Base-by-base conservation (phyloP, 768 basidiomycete genomes). In the Xerocomus brunneocitrinus region DNA sequence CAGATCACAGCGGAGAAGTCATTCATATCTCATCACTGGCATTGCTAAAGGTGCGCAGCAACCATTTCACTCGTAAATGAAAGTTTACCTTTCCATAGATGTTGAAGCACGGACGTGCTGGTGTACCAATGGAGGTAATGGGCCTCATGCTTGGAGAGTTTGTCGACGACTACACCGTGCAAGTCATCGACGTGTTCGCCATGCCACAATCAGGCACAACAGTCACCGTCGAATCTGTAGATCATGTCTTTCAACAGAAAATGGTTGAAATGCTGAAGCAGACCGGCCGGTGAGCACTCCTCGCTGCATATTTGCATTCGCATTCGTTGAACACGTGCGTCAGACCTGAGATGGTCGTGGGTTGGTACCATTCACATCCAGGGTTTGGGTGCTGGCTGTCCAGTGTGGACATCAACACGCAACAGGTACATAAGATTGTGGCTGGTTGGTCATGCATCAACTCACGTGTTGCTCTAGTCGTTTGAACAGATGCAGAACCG, bases 251-350 rank as follows among this genome's bases (percentile, higher is more conserved):
- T 73, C 97, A 99, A 71, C 86, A 85, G 4, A 98, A 87, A 73
- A 98, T 98, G 97, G 75, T 97, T 47, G 97, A 98, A 51, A 98
- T 98, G 95, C 72, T 99, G 63, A 98, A 99, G 73, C 97, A 98
- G 76, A 99, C 97, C 0, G 97, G 97, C 57, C 76, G 95, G 93
- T 92, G 61, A 66, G 86, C 71, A 30, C 40, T 57, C 43, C 45
- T 53, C 27, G 61, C 31, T 50, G 43, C 10, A 40, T 46, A 30
- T 48, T 40, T 44, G 40, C 24, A 30, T 13, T 34, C 27, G 28
- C 32, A 42, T 49, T 45, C 47, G 52, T 48, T 44, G 45, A 61
- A 42, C 27, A 32, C n/a, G 46, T 49, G 45, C 6, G 30, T 14
- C 54, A 86, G 95, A 62, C 91, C 95, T 31, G 97, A 98, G 76